Evolutionary conservation across 1,284 basidiomycete species (phyloP).

Genomic region (Pseudozyma thailandica): DNA sequence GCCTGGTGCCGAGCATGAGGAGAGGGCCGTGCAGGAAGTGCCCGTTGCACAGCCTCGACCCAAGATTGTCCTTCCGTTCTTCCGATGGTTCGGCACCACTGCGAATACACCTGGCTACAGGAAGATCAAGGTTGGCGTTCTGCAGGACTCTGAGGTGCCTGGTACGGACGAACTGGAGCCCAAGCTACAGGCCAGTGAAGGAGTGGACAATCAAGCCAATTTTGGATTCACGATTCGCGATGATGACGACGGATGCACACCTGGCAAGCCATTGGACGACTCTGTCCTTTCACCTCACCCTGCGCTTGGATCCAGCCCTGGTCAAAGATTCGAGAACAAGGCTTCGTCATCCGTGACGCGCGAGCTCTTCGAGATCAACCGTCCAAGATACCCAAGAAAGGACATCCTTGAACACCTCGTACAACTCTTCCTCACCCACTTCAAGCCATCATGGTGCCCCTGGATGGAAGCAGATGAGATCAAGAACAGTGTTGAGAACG

Average conservation of each 20-base stretch:
- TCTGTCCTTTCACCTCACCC: constrained; percentile 34
- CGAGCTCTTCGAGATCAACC: constrained; percentile 58
- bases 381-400: constrained; percentile 52
- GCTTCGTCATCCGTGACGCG: constrained; percentile 50
- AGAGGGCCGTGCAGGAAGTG: constrained; percentile 8
- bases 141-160: constrained; percentile 48
- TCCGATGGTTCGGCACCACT: constrained; percentile 62
- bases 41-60: constrained; percentile 24
- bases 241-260: constrained; percentile 31
- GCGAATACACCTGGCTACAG: constrained; percentile 62
- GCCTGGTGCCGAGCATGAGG: constrained; percentile 22
- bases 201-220: constrained; percentile 4
- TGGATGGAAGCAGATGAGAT: constrained; percentile 58
- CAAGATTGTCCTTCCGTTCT: constrained; percentile 61
- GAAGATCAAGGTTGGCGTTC: constrained; percentile 61
- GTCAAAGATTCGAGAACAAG: constrained; percentile 30
- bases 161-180: constrained; percentile 39
- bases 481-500: constrained; percentile 37
- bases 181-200: constrained; percentile 20
- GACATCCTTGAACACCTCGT: constrained; percentile 55
- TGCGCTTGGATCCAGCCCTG: constrained; percentile 18
- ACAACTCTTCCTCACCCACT: constrained; percentile 48
- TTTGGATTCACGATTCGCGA: constrained; percentile 43
- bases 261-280: constrained; percentile 28
- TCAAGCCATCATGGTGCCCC: constrained; percentile 56